These are phyloP conservation scores for Ploettnerulaceae sp. DNA, from an alignment of 2,329 filamentous ascomycete species.

Conservation along the genomic window DNA sequence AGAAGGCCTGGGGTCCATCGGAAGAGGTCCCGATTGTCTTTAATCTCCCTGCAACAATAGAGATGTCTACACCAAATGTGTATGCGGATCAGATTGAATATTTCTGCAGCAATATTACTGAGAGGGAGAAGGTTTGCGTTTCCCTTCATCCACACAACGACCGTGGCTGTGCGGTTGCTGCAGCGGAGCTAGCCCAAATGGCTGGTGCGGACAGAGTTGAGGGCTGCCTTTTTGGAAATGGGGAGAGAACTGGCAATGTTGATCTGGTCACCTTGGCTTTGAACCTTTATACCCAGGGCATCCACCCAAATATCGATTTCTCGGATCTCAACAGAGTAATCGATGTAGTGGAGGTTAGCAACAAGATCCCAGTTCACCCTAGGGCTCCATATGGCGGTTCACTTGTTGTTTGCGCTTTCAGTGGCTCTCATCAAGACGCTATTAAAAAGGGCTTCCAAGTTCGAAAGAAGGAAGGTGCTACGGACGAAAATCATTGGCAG, in stretches of 20 bases:
- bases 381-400: slow-evolving; percentile 87
- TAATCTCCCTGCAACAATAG: slow-evolving; percentile 93
- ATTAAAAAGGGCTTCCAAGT: slow-evolving; percentile 87
- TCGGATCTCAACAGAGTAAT: slow-evolving; percentile 84
- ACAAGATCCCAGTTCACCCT: slow-evolving; percentile 89
- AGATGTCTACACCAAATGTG: slow-evolving; percentile 90
- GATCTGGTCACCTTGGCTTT: slow-evolving; percentile 88
- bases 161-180: slow-evolving; percentile 81
- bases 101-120: slow-evolving; percentile 80
- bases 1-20: slow-evolving; percentile 83
- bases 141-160: slow-evolving; percentile 95
- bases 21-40: slow-evolving; percentile 83
- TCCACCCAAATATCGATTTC: slow-evolving; percentile 82
- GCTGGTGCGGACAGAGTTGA: slow-evolving; percentile 92
- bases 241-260: slow-evolving; percentile 92
- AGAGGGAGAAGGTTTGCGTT: slow-evolving; percentile 82
- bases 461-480: slow-evolving; percentile 56
- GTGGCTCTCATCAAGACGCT: slow-evolving; percentile 88
- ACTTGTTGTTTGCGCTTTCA: slow-evolving; percentile 89
- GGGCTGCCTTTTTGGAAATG: slow-evolving; percentile 90
- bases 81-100: slow-evolving; percentile 97
- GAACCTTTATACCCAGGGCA: slow-evolving; percentile 92
- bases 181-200: slow-evolving; percentile 92
- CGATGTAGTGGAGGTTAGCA: slow-evolving; percentile 83
- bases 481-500: slow-evolving; percentile 67